Conservation (phyloP, 1,284 basidiomycete genomes). For the Papiliotrema fonsecae region DNA sequence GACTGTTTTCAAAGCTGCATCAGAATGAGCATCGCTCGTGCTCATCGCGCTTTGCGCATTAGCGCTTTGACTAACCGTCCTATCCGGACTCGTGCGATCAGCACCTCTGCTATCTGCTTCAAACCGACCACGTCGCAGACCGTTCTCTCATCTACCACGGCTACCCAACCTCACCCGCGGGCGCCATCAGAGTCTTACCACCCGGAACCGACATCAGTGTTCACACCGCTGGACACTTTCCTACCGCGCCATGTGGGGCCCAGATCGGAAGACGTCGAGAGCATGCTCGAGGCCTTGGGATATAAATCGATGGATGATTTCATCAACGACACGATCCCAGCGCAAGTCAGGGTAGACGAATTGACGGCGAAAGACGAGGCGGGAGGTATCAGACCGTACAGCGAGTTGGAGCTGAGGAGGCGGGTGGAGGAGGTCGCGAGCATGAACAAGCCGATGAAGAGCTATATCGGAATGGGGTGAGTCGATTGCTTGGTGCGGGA, state of each 20-base stretch:
- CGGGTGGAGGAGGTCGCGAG: constrained; percentile 71
- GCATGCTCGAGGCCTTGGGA: constrained; percentile 75
- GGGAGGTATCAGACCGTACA: constrained; percentile 61
- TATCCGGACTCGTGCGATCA: background rate
- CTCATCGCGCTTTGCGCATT: background rate
- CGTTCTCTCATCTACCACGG: constrained; percentile 37
- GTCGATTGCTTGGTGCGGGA: background rate
- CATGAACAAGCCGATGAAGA: constrained; percentile 78
- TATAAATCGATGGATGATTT: constrained; percentile 84
- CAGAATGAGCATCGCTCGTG: background rate
- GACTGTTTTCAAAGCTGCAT: background rate
- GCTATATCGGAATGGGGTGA: constrained; percentile 91
- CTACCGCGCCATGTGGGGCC: constrained; percentile 84
- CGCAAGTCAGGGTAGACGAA: constrained; percentile 66
- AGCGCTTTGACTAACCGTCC: background rate
- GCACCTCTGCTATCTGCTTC: background rate
- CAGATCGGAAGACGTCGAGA: constrained; percentile 64
- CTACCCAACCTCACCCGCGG: constrained; percentile 40
- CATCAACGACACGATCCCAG: constrained; percentile 71
- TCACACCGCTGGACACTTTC: constrained; percentile 81
- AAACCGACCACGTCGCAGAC: constrained; percentile 15
- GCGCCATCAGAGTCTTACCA: constrained; percentile 21
- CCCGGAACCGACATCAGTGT: constrained; percentile 48
- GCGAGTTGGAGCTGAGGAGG: constrained; percentile 77
- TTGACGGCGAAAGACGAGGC: constrained; percentile 58